These are phyloP conservation scores for Straminergon stramineum DNA, from an alignment of 225 moss, liverwort and hornwort genomes.

Conservation along the genomic window DNA sequence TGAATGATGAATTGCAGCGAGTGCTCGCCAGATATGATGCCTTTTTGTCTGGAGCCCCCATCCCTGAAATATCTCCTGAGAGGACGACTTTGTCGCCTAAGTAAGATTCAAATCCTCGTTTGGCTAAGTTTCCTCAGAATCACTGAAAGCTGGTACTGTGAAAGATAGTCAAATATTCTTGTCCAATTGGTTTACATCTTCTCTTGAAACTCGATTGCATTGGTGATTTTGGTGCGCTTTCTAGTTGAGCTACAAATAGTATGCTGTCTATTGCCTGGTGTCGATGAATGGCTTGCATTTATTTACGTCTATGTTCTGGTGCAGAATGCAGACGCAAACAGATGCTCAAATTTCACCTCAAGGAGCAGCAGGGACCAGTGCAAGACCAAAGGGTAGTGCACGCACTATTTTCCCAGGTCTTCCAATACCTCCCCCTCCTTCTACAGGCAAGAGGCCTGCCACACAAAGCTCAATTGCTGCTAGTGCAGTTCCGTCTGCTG, in stretches of 20 bases:
- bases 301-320: neutral
- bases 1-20: constrained; percentile 91
- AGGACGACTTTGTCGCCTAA: constrained; percentile 31
- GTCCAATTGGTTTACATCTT: neutral
- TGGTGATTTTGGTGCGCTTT: neutral
- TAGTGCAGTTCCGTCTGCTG: constrained; percentile 23
- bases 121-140: neutral
- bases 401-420: constrained; percentile 37
- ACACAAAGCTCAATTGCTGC: constrained; percentile 6
- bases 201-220: neutral
- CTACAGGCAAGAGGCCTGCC: constrained; percentile 24
- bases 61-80: constrained; percentile 39
- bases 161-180: neutral
- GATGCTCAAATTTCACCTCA: constrained; percentile 11
- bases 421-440: constrained; percentile 47
- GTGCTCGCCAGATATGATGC: constrained; percentile 85
- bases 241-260: neutral
- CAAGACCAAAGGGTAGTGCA: constrained; percentile 11
- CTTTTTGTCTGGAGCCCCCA: constrained; percentile 67
- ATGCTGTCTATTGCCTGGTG: neutral
- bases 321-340: constrained; percentile 15
- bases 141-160: neutral
- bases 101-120: constrained; percentile 13
- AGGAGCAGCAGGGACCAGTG: neutral
- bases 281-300: neutral